phyloP scores from a whole-genome alignment of 2,329 filamentous ascomycete species.

The Fusarium chaquense region DNA sequence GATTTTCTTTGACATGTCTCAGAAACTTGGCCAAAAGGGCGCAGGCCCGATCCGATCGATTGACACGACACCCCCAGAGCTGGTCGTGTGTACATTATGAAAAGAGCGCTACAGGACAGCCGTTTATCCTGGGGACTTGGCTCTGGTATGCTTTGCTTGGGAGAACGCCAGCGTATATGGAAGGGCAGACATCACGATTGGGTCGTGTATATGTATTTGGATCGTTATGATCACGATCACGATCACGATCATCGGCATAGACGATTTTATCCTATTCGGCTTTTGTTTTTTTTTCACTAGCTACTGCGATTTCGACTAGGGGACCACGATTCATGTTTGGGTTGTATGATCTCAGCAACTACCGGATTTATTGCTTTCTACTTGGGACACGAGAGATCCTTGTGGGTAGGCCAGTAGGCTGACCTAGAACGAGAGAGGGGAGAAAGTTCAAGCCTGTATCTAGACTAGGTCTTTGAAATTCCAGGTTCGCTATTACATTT shows the following conservation, averaged over 20 bases:
- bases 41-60: conserved; percentile 41
- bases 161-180: conserved; percentile 28
- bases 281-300: conserved; percentile 37
- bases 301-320: conserved; percentile 33
- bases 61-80: conserved; percentile 47
- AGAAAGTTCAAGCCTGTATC: conserved; percentile 41
- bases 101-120: conserved; percentile 47
- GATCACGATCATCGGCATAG: conserved; percentile 46
- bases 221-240: conserved; percentile 42
- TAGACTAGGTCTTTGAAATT: conserved; percentile 44
- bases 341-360: conserved; percentile 47
- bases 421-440: conserved; percentile 24
- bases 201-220: conserved; percentile 53
- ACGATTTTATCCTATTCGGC: conserved; percentile 42
- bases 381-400: conserved; percentile 29
- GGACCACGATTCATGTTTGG: conserved; percentile 33
- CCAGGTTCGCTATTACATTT: conserved; percentile 27
- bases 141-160: conserved; percentile 30
- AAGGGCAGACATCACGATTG: conserved; percentile 34
- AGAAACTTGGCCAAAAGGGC: conserved; percentile 44
- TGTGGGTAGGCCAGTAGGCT: conserved; percentile 35
- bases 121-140: conserved; percentile 30
- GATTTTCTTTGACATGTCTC: conserved; percentile 56
- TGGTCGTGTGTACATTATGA: conserved; percentile 54
- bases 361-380: conserved; percentile 38